Conservation (phyloP, 192 early-diverging fungal species). For the Coemansia sp. region DNA sequence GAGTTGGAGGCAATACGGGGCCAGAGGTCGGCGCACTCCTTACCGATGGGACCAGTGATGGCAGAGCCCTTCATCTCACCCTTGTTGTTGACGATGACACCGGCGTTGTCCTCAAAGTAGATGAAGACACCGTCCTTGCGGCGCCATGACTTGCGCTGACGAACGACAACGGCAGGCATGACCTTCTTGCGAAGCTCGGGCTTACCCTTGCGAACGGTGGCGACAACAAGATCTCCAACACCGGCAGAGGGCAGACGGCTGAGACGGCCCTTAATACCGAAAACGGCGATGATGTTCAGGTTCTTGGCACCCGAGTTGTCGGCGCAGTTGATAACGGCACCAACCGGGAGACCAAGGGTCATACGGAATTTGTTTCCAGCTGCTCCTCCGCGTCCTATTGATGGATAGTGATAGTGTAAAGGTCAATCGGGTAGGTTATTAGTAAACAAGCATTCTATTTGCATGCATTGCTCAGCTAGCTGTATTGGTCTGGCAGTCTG, state of each 20-base stretch:
- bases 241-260: conserved; percentile 97
- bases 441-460: too few species aligned
- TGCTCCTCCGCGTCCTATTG: conserved; percentile 55
- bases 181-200: conserved; percentile 99
- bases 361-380: conserved; percentile 98
- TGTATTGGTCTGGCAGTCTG: too few species aligned
- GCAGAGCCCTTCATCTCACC: conserved; percentile 99
- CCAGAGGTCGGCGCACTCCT: conserved; percentile 99
- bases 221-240: conserved; percentile 99
- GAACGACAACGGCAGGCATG: conserved; percentile 97
- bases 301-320: conserved; percentile 99
- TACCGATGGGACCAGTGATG: conserved; percentile 99
- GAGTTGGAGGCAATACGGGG: conserved; percentile 96
- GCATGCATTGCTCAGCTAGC: too few species aligned
- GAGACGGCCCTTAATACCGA: conserved; percentile 91
- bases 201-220: conserved; percentile 99
- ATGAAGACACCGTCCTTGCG: conserved; percentile 98
- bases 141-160: conserved; percentile 99
- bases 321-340: conserved; percentile 99
- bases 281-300: conserved; percentile 98
- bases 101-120: conserved; percentile 99
- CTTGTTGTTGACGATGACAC: conserved; percentile 99
- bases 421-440: too few species aligned
- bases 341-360: conserved; percentile 95
- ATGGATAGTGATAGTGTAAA: too few species aligned